phyloP scores from a whole-genome alignment of 2,329 filamentous ascomycete genomes.

The Knufia fluminis region DNA sequence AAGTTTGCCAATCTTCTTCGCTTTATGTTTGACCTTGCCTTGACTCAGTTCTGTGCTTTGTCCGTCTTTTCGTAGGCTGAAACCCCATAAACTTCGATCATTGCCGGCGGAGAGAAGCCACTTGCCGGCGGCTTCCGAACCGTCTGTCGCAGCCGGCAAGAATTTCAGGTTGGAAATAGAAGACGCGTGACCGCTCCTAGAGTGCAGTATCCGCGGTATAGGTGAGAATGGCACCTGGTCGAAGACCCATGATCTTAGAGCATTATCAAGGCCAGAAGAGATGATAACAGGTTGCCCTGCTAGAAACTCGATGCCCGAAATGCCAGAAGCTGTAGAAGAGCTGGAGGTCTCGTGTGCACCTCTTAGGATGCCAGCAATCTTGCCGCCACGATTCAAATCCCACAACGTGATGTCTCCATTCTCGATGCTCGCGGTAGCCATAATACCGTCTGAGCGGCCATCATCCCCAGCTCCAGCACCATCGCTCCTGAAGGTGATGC shows the following conservation, averaged over 20 bases:
- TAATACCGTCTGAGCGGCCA: slow-evolving; percentile 75
- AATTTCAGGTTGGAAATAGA: slow-evolving; percentile 77
- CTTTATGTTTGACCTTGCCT: slow-evolving; percentile 76
- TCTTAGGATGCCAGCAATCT: slow-evolving; percentile 75
- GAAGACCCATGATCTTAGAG: slow-evolving; percentile 92
- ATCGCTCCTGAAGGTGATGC: slow-evolving; percentile 84
- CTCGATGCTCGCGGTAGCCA: slow-evolving; percentile 74
- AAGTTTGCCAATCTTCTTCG: slow-evolving; percentile 54
- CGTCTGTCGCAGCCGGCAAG: slow-evolving; percentile 79
- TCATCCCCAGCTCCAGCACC: slow-evolving; percentile 80
- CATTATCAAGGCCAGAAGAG: slow-evolving; percentile 86
- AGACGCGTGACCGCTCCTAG: slow-evolving; percentile 78
- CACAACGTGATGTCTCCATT: slow-evolving; percentile 90
- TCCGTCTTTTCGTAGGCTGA: slow-evolving; percentile 87
- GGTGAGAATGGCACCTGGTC: slow-evolving; percentile 85
- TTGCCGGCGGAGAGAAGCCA: slow-evolving; percentile 85
- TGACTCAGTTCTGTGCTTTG: slow-evolving; percentile 92
- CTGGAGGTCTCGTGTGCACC: slow-evolving; percentile 66
- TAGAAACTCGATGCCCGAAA: slow-evolving; percentile 83
- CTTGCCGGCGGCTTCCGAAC: slow-evolving; percentile 78
- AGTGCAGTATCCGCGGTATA: slow-evolving; percentile 74
- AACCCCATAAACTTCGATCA: slow-evolving; percentile 90
- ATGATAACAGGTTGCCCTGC: slow-evolving; percentile 80
- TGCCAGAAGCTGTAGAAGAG: slow-evolving; percentile 55
- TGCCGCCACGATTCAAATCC: slow-evolving; percentile 85